Base-by-base conservation (phyloP, 768 basidiomycete genomes). In the Mycena belliarum region DNA sequence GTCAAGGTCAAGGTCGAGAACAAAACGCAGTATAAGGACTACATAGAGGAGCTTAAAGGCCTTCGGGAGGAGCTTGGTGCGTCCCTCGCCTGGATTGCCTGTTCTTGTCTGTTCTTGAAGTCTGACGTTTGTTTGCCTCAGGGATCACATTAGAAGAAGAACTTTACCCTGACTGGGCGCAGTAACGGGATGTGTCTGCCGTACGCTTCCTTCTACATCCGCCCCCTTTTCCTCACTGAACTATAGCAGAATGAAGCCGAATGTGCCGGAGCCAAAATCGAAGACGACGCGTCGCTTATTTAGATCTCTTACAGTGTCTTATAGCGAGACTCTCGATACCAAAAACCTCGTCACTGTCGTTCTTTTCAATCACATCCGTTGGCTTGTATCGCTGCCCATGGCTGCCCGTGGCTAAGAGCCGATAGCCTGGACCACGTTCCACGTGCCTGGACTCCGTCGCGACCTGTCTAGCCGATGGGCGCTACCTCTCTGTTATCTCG, bases 1-100 rank as follows among this genome's bases (percentile, higher is more conserved):
- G 73, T 99, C 68, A 88, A 84, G 79, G 94, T 95, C 76, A 98
- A 99, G 82, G 95, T 97, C 45, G 97, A 99, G 82, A 98, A 95
- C 79, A 90, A 91, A 79, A 77, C 85, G 56, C 97, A 98, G 76
- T 98, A 98, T 71, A 79, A 93, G 78, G 86, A 88, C 29, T 98
- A 99, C 73, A 76, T 99, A 70, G 84, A 91, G 15, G 96, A 98
- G 76, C 81, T 97, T 65, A 93, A 90, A 74, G 81, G 85, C 50
- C 76, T 97, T 63, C 83, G 92, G 65, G 87, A 96, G 70, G 95
- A 99, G 78, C 82, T 99, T 58, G 96, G 95, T 97, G 65, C 44
- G 79, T 69, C 32, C n/a, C 25, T 50, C 28, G 0, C 23, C 24
- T 20, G 41, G n/a, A 23, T 50, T 32, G 0, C 23, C 24, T 20